Percentiles rank a stretch among this genome's conserved stretches.
phyloP scores from a whole-genome alignment of 306 rosid species.

The Pyrus communis region DNA sequence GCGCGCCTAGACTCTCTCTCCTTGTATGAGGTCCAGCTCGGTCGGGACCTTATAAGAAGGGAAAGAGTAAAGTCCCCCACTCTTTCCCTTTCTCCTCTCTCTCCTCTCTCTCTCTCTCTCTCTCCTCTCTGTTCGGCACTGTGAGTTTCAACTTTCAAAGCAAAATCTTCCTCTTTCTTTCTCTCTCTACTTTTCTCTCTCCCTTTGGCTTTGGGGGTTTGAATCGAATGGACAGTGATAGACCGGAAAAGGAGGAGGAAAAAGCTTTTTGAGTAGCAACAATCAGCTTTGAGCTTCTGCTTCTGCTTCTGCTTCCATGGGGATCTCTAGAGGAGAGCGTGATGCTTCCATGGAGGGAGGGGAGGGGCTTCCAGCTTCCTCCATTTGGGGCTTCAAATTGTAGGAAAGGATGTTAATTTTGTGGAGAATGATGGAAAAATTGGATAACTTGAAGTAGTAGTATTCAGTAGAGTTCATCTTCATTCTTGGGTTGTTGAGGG shows the following conservation, averaged over 20 bases:
- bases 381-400: slow-evolving; percentile 28
- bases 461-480: not conserved
- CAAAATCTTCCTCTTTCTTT: slow-evolving; percentile 21
- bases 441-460: slow-evolving; percentile 33
- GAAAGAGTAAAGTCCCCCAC: slow-evolving; percentile 25
- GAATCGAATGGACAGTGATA: slow-evolving; percentile 57
- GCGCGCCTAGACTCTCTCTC: slow-evolving; percentile 28
- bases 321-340: slow-evolving; percentile 39
- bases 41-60: slow-evolving; percentile 61
- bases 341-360: slow-evolving; percentile 26
- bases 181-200: slow-evolving; percentile 12
- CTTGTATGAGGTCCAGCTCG: slow-evolving; percentile 55
- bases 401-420: slow-evolving; percentile 8
- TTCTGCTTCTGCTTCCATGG: slow-evolving; percentile 26
- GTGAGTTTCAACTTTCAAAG: slow-evolving; percentile 22
- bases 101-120: slow-evolving; percentile 5
- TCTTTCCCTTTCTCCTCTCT: slow-evolving; percentile 3
- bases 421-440: slow-evolving; percentile 16
- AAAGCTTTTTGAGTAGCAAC: slow-evolving; percentile 10
- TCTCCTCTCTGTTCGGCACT: slow-evolving; percentile 16
- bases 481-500: not conserved
- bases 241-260: slow-evolving; percentile 36
- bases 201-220: not conserved
- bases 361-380: slow-evolving; percentile 7
- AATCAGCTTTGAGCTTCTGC: slow-evolving; percentile 2